Evolutionary conservation across 257 asterid genomes (phyloP), one percentile per base, ranked within the genome.

Genomic region (Plantago major): DNA sequence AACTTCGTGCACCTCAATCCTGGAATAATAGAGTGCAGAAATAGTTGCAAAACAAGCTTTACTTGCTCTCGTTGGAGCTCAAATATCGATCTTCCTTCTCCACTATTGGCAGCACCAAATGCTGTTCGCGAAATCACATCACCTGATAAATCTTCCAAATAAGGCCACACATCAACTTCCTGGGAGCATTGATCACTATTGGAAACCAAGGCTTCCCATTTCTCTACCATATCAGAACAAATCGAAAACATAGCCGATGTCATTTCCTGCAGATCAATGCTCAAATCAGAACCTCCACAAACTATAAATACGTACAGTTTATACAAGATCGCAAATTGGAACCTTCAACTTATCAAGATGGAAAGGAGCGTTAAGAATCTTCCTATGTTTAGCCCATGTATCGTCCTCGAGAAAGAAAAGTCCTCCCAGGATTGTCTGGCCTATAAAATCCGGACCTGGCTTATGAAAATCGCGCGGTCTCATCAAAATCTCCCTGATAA

Each of bases 31-130:
- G 18, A 77, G 77, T 0, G 79, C 74, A 26, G 82, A 75, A 76
- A 72, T 58, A 72, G 84, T 7, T 80, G 78, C 0, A 82, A 73
- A 16, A 53, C 40, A 55, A 81, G 79, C 50, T 78, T 74, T 0
- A 84, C 81, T 43, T 79, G 82, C 64, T 84, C 86, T 33, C 47
- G 75, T 46, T 75, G 89, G 11, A 84, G 81, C 48, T 62, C 69
- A 22, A 79, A 75, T 12, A 84, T 67, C 28, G 9, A 63, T 12
- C 59, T 62, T 0, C 74, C 74, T 45, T 69, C 58, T 69, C 62
- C 74, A 28, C 47, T 53, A 45, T 64, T 22, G 26, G 26, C 58
- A 52, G 62, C 51, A 15, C 75, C 75, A 51, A 71, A 58, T 0
- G 71, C 67, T 0, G 63, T 71, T 38, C 67, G 28, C 5, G 75